Evolutionary conservation across 2,329 filamentous ascomycete genomes (phyloP), one percentile per base, ranked within the genome.

Genomic region (Penicillium digitatum): DNA sequence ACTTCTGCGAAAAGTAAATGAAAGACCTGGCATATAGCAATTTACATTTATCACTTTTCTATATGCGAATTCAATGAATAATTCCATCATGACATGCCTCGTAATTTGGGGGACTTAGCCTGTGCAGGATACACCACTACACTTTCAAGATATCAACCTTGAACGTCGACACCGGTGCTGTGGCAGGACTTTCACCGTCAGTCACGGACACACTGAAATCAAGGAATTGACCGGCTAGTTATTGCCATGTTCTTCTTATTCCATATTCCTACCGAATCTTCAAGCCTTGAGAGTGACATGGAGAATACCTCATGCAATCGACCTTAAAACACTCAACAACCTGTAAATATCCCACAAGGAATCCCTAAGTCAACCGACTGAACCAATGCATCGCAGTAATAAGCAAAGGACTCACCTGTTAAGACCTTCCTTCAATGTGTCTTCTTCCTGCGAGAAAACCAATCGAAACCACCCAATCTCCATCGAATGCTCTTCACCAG

Each of bases 391-490:
- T 3, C 31, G 12, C 2, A 31, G 18, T 24, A 20, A 8, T 3
- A 52, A 47, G 12, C 14, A 47, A 27, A 35, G 5, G 26, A 58
- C 58, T 58, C 39, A 70, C 69, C 69, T 71, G 39, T 58, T 57
- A 38, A 72, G 50, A 6, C 76, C 74, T 58, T 74, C 70, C 20
- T 67, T 61, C 31, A 78, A 49, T 26, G 67, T 61, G 12, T 65
- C 58, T 44, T 69, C 68, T 10, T 73, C 66, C 24, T 75, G 62
- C 2, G 72, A 71, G 54, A 80, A 84, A 0, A 84, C 78, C 18
- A 85, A 44, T 2, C 82, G 69, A 57, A 83, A 84, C 76, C 78
- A 81, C 0, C 82, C 82, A 0, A 76, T 69, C 49, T 74, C 66
- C 20, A 74, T 74, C 0, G 74, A 72, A 45, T 72, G 68, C 58